phyloP scores from a whole-genome alignment of 441 rosid species.

The Kokia cookei region DNA sequence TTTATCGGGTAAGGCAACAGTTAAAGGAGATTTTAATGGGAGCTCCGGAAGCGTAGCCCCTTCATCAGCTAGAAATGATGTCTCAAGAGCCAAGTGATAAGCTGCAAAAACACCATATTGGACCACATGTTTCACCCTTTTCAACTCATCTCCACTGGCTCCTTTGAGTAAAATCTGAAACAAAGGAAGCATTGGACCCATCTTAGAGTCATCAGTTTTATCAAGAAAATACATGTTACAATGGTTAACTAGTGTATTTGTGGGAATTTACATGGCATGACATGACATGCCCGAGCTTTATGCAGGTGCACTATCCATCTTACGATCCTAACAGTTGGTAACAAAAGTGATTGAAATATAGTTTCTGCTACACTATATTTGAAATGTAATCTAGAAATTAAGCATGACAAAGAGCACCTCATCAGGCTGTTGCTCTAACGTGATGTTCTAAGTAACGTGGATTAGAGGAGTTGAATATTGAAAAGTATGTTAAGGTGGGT shows the following conservation, averaged over 20 bases:
- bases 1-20: slow-evolving; percentile 69
- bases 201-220: background rate
- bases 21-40: slow-evolving; percentile 61
- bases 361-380: slow-evolving; percentile 7
- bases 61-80: slow-evolving; percentile 78
- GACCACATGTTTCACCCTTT: slow-evolving; percentile 71
- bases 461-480: background rate
- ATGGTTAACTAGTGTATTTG: background rate
- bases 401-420: slow-evolving; percentile 1
- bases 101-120: slow-evolving; percentile 85
- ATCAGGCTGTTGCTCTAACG: background rate
- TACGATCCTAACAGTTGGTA: background rate
- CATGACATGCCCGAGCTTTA: background rate
- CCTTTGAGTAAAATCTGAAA: slow-evolving; percentile 71
- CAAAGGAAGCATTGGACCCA: slow-evolving; percentile 6
- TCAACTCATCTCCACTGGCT: slow-evolving; percentile 61
- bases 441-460: background rate
- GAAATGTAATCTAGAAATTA: slow-evolving; percentile 1
- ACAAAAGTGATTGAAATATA: background rate
- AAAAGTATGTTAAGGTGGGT: background rate
- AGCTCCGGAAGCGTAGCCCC: slow-evolving; percentile 74
- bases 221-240: background rate
- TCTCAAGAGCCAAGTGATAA: slow-evolving; percentile 77
- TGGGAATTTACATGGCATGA: background rate
- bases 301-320: background rate